Evolutionary conservation across 129 eudicot species (phyloP).

Genomic region (Daucus carota): DNA sequence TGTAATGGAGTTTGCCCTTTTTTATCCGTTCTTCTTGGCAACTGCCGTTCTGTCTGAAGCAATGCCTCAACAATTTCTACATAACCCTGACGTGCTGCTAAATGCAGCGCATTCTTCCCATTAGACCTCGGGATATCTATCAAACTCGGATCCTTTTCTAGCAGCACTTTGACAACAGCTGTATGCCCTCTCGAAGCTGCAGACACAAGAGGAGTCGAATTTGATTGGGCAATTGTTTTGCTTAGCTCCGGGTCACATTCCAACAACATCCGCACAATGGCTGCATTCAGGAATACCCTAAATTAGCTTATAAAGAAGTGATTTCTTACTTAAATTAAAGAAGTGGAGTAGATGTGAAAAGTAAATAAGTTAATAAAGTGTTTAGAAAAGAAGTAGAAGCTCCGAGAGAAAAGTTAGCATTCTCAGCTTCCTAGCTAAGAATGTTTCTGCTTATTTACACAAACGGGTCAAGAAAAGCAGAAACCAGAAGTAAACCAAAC

Average conservation of each 20-base stretch:
- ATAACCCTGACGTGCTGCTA: conserved; percentile 30
- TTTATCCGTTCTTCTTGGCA: conserved; percentile 33
- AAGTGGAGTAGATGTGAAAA: too few relatives aligned
- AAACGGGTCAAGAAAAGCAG: too few relatives aligned
- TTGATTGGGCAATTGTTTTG: conserved; percentile 24
- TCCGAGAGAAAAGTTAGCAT: too few relatives aligned
- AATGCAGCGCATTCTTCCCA: conserved; percentile 35
- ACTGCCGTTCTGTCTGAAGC: conserved; percentile 22
- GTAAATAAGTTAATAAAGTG: too few relatives aligned
- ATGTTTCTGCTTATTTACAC: too few relatives aligned
- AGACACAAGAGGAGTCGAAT: conserved; percentile 31
- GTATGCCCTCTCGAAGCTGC: conserved; percentile 31
- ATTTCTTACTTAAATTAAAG: too few relatives aligned
- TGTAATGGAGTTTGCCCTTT: conserved; percentile 31
- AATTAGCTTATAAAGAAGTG: too few relatives aligned
- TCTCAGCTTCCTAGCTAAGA: too few relatives aligned
- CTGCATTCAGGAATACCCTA: conserved; percentile 8
- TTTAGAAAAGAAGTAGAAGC: too few relatives aligned
- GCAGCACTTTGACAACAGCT: conserved; percentile 27
- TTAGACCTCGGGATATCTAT: conserved; percentile 23
- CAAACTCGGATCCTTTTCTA: conserved; percentile 30
- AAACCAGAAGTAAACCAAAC: too few relatives aligned
- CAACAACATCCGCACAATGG: conserved; percentile 25
- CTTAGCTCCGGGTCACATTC: conserved; percentile 30
- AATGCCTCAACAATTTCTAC: conserved; percentile 22